Percentiles rank a stretch among this genome's conserved stretches.
These are phyloP conservation scores for Vaucheria bursata DNA, from an alignment of 352 stramenopile genomes.

Conservation along the genomic window DNA sequence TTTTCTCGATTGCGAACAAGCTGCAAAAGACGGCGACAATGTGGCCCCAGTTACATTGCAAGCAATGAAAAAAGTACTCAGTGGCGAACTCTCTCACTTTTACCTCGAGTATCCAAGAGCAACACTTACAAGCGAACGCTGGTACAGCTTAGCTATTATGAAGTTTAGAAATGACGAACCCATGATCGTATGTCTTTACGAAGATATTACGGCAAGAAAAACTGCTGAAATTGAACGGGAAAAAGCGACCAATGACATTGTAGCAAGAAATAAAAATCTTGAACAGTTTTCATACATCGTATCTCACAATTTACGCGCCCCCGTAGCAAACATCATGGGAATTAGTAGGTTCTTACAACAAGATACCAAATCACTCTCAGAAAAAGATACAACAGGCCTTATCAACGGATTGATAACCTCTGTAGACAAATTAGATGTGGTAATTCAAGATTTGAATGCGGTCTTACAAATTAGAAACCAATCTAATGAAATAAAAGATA, in stretches of 20 bases:
- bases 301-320: background rate
- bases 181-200: too few species aligned
- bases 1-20: too few species aligned
- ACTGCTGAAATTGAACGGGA: background rate
- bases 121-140: too few species aligned
- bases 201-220: background rate
- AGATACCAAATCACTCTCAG: background rate
- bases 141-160: too few species aligned
- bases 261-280: background rate
- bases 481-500: background rate
- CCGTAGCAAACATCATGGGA: background rate
- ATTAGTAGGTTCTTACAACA: background rate
- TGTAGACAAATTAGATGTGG: background rate
- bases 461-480: background rate
- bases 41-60: too few species aligned
- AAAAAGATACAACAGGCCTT: background rate
- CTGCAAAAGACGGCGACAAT: too few species aligned
- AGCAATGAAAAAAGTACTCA: too few species aligned
- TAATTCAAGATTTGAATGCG: slow-evolving; percentile 1
- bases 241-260: background rate
- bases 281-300: background rate
- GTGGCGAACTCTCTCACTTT: too few species aligned
- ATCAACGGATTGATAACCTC: background rate
- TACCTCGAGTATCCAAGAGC: too few species aligned
- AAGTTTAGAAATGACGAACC: too few species aligned